These are phyloP conservation scores for Hevea brasiliensis DNA, from an alignment of 345 rosid genomes.

Conservation along the genomic window DNA sequence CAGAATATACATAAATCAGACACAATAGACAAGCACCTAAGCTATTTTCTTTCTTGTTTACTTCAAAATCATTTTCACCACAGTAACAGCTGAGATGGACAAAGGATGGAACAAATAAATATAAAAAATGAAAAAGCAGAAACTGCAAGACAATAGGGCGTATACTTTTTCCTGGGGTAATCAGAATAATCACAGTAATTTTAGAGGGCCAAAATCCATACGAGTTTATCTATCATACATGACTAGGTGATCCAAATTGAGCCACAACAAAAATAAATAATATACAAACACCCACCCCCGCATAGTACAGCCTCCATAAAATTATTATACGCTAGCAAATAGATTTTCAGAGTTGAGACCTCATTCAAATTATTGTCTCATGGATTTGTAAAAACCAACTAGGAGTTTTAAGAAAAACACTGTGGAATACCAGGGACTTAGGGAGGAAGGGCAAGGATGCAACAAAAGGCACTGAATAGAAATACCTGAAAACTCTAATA, in stretches of 20 bases:
- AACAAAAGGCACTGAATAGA: not conserved
- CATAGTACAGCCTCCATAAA: too few relatives aligned
- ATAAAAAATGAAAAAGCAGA: not conserved
- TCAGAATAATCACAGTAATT: not conserved
- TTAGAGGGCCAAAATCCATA: not conserved
- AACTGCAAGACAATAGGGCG: not conserved
- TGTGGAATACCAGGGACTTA: not conserved
- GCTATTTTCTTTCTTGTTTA: not conserved
- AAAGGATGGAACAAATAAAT: not conserved
- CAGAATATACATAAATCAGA: not conserved
- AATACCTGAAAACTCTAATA: too few relatives aligned
- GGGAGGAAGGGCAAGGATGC: not conserved
- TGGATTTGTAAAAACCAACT: too few relatives aligned
- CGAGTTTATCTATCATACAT: not conserved
- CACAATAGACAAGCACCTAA: not conserved
- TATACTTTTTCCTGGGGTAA: not conserved
- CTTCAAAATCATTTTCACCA: not conserved
- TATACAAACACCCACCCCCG: not conserved
- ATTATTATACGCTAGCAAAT: too few relatives aligned
- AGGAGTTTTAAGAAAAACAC: too few relatives aligned
- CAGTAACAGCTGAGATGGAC: not conserved
- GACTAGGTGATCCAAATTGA: not conserved
- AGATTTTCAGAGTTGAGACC: too few relatives aligned
- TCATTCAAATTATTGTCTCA: too few relatives aligned
- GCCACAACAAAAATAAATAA: not conserved